phyloP scores from a whole-genome alignment of 352 stramenopile species.

The Globisporangium nodosum region DNA sequence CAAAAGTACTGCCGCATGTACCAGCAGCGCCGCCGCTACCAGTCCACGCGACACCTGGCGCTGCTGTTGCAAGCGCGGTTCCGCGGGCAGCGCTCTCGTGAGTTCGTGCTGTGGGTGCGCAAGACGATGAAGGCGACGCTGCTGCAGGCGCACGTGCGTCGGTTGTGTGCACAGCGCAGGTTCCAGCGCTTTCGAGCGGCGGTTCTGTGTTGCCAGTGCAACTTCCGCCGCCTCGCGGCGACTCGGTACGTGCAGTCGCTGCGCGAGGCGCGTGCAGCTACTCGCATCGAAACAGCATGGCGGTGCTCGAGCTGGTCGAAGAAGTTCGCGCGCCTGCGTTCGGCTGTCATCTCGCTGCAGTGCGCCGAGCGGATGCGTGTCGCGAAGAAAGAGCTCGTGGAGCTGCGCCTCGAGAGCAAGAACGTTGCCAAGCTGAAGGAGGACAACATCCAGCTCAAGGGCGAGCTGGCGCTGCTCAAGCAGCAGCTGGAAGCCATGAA shows the following conservation, averaged over 20 bases:
- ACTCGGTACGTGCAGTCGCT: constrained; percentile 24
- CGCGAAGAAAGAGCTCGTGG: constrained; percentile 33
- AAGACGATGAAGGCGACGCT: constrained; percentile 22
- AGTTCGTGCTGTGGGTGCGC: constrained; percentile 37
- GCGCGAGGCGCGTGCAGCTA: constrained; percentile 43
- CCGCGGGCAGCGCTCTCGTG: constrained; percentile 28
- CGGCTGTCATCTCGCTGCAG: constrained; percentile 43
- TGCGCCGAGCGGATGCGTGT: constrained; percentile 36
- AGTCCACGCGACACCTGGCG: constrained; percentile 23
- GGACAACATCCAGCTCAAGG: constrained; percentile 70
- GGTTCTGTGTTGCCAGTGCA: constrained; percentile 44
- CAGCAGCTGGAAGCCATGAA: constrained; percentile 52
- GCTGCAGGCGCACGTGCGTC: constrained; percentile 42
- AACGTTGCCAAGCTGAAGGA: constrained; percentile 71
- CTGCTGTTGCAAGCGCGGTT: constrained; percentile 40
- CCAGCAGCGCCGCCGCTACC: constrained; percentile 30
- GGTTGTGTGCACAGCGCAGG: constrained; percentile 26
- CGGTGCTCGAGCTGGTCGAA: constrained; percentile 23
- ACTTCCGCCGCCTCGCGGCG: constrained; percentile 37
- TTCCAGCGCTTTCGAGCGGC: constrained; percentile 33
- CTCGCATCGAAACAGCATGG: constrained; percentile 32
- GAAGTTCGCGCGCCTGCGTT: constrained; percentile 25
- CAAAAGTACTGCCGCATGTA: constrained; percentile 55
- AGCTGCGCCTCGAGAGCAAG: constrained; percentile 55
- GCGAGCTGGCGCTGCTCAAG: constrained; percentile 49